Conservation (phyloP, 2,329 filamentous ascomycete species). For the Acephala macrosclerotiorum region DNA sequence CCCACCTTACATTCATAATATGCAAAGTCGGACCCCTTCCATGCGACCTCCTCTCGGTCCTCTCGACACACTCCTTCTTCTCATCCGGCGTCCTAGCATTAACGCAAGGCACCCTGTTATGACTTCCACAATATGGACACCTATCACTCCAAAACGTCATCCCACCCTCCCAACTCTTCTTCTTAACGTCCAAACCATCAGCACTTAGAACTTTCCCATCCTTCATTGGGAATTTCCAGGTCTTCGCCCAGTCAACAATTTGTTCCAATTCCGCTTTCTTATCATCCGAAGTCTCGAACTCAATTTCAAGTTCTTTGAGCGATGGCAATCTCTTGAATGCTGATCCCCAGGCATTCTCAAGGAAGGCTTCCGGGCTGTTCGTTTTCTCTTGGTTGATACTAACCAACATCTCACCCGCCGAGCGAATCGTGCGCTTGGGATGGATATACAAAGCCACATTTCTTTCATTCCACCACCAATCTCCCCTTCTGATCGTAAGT, state of each 20-base stretch:
- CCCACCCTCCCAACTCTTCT: slow-evolving; percentile 26
- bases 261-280: slow-evolving; percentile 34
- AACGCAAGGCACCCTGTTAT: neutral
- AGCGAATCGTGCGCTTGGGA: slow-evolving; percentile 23
- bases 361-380: neutral
- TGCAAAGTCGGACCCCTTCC: neutral
- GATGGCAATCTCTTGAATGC: slow-evolving; percentile 28
- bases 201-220: slow-evolving; percentile 28
- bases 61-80: neutral
- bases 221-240: slow-evolving; percentile 35
- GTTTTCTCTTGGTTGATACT: neutral
- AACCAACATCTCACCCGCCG: slow-evolving; percentile 14
- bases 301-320: slow-evolving; percentile 34
- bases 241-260: slow-evolving; percentile 35
- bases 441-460: slow-evolving; percentile 33
- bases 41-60: neutral
- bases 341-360: slow-evolving; percentile 31
- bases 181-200: slow-evolving; percentile 15
- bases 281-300: slow-evolving; percentile 38
- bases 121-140: slow-evolving; percentile 30
- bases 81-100: neutral
- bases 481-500: slow-evolving; percentile 36
- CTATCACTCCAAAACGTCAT: slow-evolving; percentile 27
- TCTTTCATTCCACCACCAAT: slow-evolving; percentile 39
- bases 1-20: neutral